Conservation (phyloP, 2,329 filamentous ascomycete genomes). For the Nigrospora osmanthi region DNA sequence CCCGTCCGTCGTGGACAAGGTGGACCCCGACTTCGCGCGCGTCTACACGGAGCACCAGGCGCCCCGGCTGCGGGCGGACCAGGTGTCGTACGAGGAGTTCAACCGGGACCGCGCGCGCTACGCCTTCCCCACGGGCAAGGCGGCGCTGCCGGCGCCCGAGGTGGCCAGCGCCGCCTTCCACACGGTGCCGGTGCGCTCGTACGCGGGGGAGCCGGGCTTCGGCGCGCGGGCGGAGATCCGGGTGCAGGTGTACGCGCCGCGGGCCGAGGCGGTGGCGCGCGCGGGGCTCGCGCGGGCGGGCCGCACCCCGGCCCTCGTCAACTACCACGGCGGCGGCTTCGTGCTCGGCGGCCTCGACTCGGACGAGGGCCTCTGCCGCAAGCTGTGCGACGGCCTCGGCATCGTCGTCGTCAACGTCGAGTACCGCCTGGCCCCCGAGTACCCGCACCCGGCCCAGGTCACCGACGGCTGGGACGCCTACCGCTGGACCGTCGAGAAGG, state of each 20-base stretch:
- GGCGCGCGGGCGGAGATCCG: slow-evolving; percentile 11
- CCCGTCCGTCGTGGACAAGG: slow-evolving; percentile 33
- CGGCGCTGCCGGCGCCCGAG: slow-evolving; percentile 8
- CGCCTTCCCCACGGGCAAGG: slow-evolving; percentile 13
- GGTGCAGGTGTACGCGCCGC: slow-evolving; percentile 36
- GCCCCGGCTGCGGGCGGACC: slow-evolving; percentile 15
- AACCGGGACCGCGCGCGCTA: slow-evolving; percentile 13
- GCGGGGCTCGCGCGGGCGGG: too few relatives aligned
- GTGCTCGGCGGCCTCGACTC: slow-evolving; percentile 55
- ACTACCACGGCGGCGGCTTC: slow-evolving; percentile 63
- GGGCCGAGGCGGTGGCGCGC: too few relatives aligned
- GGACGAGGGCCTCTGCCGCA: slow-evolving; percentile 52
- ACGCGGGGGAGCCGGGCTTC: slow-evolving; percentile 6
- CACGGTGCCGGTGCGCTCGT: slow-evolving; percentile 12
- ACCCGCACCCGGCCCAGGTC: slow-evolving; percentile 56
- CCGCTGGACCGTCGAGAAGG: slow-evolving; percentile 49
- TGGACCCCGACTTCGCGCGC: slow-evolving; percentile 37
- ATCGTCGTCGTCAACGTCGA: slow-evolving; percentile 57
- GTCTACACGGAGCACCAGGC: slow-evolving; percentile 31
- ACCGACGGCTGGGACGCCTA: slow-evolving; percentile 60
- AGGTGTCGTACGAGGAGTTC: slow-evolving; percentile 19
- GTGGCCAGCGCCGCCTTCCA: slow-evolving; percentile 15
- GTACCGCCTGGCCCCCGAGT: slow-evolving; percentile 59
- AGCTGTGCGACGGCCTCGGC: slow-evolving; percentile 41
- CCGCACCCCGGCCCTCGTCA: slow-evolving; percentile 44